A percentile compares a stretch with the other conserved stretches of the same genome.
These are phyloP conservation scores for Paspalum vaginatum DNA, from an alignment of 176 grass and related monocot genomes.

Conservation along the genomic window DNA sequence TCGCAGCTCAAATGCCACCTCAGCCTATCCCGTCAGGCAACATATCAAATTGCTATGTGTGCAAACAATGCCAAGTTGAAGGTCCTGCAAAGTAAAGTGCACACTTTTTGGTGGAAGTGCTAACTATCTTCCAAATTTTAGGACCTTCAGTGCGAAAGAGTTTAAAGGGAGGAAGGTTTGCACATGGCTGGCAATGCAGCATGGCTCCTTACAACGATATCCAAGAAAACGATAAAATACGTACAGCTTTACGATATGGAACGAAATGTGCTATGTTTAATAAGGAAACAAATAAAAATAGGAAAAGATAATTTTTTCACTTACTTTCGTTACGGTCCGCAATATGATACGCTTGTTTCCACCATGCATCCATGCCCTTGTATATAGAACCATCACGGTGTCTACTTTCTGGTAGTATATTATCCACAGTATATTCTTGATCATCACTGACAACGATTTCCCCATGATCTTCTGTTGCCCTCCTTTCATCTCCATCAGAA, in stretches of 20 bases:
- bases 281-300: background rate
- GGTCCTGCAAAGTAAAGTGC: no score
- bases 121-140: background rate
- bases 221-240: background rate
- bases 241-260: background rate
- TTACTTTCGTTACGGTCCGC: constrained; percentile 6
- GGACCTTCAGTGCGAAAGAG: background rate
- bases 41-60: background rate
- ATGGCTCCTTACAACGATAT: background rate
- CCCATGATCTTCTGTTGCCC: background rate
- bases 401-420: constrained; percentile 1
- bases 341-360: background rate
- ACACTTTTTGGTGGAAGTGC: constrained; percentile 5
- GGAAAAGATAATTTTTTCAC: background rate
- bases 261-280: background rate
- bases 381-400: constrained; percentile 25
- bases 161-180: background rate
- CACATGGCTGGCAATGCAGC: background rate
- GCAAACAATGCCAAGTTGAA: background rate
- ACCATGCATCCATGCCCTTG: background rate
- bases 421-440: background rate
- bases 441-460: background rate
- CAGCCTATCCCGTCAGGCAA: background rate
- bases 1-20: background rate
- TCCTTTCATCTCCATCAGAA: background rate